Percentiles rank a stretch among this genome's conserved stretches.
Evolutionary conservation across 2,329 filamentous ascomycete genomes (phyloP).

Genomic region (Ceratocystis huliohia): DNA sequence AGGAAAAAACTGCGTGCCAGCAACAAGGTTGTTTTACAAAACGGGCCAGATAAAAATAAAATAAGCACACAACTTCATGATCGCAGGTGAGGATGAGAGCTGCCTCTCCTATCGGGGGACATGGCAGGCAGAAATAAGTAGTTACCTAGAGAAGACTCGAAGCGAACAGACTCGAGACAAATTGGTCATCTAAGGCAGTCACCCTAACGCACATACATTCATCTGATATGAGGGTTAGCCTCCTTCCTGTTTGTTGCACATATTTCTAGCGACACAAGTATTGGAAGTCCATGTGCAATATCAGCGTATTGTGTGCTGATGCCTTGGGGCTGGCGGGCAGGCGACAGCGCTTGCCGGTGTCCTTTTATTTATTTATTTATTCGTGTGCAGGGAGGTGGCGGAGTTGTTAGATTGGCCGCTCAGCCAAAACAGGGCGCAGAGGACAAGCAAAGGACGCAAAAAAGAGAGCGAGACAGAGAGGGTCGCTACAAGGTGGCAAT

Average conservation of each 20-base stretch:
- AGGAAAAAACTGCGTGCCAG: not conserved
- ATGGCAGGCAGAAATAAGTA: not conserved
- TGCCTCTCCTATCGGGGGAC: too few species aligned
- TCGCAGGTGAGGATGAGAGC: not conserved
- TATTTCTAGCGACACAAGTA: too few species aligned
- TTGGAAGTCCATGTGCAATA: too few species aligned
- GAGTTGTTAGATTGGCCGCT: slow-evolving; percentile 1
- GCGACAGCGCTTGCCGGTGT: too few species aligned
- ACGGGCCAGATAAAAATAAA: not conserved
- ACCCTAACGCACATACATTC: not conserved
- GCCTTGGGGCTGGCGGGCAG: too few species aligned
- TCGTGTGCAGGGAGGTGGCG: not conserved
- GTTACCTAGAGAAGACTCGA: not conserved
- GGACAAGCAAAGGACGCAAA: not conserved
- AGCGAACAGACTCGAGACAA: not conserved
- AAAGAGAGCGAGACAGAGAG: not conserved
- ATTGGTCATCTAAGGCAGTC: not conserved
- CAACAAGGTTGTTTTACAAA: not conserved
- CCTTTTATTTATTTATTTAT: too few species aligned
- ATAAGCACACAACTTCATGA: not conserved
- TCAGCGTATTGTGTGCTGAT: too few species aligned
- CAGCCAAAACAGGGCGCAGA: not conserved
- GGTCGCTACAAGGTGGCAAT: not conserved
- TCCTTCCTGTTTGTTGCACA: too few species aligned
- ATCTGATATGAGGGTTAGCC: not conserved